A percentile compares a stretch with the other conserved stretches of the same genome.
These are phyloP conservation scores for Strobilomyces dryophilus DNA, from an alignment of 768 basidiomycete species.

Conservation along the genomic window DNA sequence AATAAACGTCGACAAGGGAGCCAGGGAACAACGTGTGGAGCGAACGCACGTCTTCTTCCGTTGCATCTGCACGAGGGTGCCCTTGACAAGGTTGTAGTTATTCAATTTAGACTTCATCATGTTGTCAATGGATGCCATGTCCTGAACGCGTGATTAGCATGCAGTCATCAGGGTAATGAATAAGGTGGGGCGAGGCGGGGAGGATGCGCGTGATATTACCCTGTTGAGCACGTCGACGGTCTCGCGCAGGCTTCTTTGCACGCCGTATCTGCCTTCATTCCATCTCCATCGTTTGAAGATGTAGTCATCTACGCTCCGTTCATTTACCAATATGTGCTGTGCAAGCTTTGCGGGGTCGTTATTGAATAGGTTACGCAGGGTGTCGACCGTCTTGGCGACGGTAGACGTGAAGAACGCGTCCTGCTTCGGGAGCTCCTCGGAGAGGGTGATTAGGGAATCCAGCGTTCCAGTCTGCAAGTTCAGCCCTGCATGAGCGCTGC, in stretches of 20 bases:
- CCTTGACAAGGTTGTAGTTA: slow-evolving; percentile 92
- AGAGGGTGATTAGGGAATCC: slow-evolving; percentile 80
- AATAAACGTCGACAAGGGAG: slow-evolving; percentile 2
- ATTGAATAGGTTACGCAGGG: slow-evolving; percentile 83
- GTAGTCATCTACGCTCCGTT: slow-evolving; percentile 74
- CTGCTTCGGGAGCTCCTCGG: slow-evolving; percentile 90
- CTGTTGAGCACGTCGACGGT: slow-evolving; percentile 82
- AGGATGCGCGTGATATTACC: slow-evolving; percentile 40
- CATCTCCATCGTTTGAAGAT: slow-evolving; percentile 82
- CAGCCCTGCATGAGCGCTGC: slow-evolving; percentile 7
- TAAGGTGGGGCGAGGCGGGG: slow-evolving; percentile 10
- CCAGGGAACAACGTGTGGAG: not conserved
- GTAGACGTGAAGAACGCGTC: slow-evolving; percentile 83
- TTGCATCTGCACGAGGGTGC: slow-evolving; percentile 85
- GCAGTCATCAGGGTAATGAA: slow-evolving; percentile 19
- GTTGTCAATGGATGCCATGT: slow-evolving; percentile 92
- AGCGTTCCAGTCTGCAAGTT: slow-evolving; percentile 82
- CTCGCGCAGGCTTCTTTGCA: slow-evolving; percentile 77
- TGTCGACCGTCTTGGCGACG: slow-evolving; percentile 92
- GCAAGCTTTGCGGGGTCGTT: slow-evolving; percentile 75
- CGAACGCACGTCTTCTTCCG: slow-evolving; percentile 82
- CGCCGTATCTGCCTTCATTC: slow-evolving; percentile 90
- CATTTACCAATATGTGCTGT: slow-evolving; percentile 78
- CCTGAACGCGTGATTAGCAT: slow-evolving; percentile 40
- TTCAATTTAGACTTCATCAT: slow-evolving; percentile 89